Conservation (phyloP, 306 rosid species). For the Quercus parvula region DNA sequence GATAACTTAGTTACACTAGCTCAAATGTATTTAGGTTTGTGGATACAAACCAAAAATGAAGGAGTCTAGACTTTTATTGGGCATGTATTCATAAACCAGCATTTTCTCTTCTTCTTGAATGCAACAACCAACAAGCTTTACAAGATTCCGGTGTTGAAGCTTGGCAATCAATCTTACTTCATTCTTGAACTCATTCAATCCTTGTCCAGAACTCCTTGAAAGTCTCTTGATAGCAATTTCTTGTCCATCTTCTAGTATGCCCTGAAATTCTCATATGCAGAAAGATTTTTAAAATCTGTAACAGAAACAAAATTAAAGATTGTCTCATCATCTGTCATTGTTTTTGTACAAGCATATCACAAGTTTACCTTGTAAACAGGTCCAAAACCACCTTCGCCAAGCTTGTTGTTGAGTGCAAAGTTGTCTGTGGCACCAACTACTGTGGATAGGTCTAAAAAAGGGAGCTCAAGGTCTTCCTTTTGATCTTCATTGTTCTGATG, state of each 20-base stretch:
- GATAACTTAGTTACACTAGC: neutral
- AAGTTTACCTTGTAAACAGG: slow-evolving; percentile 44
- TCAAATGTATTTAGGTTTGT: neutral
- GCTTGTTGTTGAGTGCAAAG: slow-evolving; percentile 42
- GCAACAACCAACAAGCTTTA: slow-evolving; percentile 65
- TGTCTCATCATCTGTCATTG: neutral
- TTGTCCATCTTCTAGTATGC: slow-evolving; percentile 40
- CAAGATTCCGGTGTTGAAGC: slow-evolving; percentile 73
- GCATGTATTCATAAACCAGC: slow-evolving; percentile 62
- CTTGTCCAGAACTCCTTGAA: slow-evolving; percentile 52
- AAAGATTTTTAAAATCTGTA: too few relatives aligned
- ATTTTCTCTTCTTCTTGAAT: slow-evolving; percentile 46
- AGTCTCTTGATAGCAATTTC: slow-evolving; percentile 69
- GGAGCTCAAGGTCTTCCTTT: slow-evolving; percentile 44
- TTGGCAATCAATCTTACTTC: slow-evolving; percentile 58
- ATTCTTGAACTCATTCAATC: slow-evolving; percentile 51
- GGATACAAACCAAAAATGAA: slow-evolving; percentile 54
- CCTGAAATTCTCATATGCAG: slow-evolving; percentile 29
- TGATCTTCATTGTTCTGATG: neutral
- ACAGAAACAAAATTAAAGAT: too few relatives aligned
- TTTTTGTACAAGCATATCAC: neutral
- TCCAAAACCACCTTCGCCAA: slow-evolving; percentile 69
- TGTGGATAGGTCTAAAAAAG: slow-evolving; percentile 30
- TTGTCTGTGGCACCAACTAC: slow-evolving; percentile 40
- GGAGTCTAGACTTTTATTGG: slow-evolving; percentile 59